Conservation (phyloP, 768 basidiomycete species). For the Pisolithus orientalis region DNA sequence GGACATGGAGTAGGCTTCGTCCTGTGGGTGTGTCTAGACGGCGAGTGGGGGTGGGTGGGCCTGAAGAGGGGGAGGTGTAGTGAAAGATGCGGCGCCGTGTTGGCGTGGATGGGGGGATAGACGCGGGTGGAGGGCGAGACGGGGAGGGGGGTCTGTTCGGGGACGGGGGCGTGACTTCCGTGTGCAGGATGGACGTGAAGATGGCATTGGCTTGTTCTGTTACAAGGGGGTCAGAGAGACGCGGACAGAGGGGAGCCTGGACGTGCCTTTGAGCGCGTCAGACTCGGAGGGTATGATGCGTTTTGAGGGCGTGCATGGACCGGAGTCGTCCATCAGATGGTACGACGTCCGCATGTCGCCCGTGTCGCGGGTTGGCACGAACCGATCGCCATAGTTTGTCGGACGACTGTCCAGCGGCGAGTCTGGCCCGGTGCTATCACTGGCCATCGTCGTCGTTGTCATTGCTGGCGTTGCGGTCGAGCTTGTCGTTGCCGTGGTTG, state of each 20-base stretch:
- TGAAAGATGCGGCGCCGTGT: conserved; percentile 58
- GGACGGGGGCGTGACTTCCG: conserved; percentile 70
- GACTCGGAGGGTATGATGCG: conserved; percentile 63
- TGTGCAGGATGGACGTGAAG: conserved; percentile 70
- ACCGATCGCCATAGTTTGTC: conserved; percentile 50
- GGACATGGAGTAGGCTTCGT: conserved; percentile 85
- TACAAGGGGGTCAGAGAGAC: conserved; percentile 9
- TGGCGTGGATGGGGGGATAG: conserved; percentile 37
- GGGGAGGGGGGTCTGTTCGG: conserved; percentile 61
- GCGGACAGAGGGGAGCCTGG: conserved; percentile 2
- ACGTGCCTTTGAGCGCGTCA: conserved; percentile 67
- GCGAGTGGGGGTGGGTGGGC: conserved; percentile 48
- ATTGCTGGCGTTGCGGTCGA: no score
- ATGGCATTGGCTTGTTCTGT: conserved; percentile 81
- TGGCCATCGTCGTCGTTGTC: conserved; percentile 29
- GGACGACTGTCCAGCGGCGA: conserved; percentile 31
- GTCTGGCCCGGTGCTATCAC: conserved; percentile 46
- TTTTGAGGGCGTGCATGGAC: conserved; percentile 55
- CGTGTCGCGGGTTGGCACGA: conserved; percentile 55
- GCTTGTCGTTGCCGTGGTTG: conserved; percentile 38
- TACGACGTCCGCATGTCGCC: conserved; percentile 59
- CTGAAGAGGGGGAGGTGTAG: conserved; percentile 57
- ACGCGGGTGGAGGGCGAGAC: conserved; percentile 35
- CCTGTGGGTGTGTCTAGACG: conserved; percentile 80
- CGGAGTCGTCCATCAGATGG: conserved; percentile 50